phyloP scores from a whole-genome alignment of 441 rosid genomes.

The Adansonia gregorii region DNA sequence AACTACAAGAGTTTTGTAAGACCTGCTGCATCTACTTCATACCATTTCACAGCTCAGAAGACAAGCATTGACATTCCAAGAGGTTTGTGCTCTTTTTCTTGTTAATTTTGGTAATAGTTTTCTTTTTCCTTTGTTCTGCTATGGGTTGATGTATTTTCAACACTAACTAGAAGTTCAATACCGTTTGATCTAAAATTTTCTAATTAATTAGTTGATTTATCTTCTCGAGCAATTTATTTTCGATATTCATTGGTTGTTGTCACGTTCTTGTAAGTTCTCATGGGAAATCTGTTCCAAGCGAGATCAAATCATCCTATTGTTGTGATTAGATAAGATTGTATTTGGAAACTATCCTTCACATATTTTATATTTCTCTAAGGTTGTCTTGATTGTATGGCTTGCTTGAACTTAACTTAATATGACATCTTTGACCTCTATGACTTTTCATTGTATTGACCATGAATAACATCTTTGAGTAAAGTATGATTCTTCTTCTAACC shows the following conservation, averaged over 20 bases:
- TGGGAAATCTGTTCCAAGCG: slow-evolving; percentile 13
- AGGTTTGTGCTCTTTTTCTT: slow-evolving; percentile 46
- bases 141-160: slow-evolving; percentile 2
- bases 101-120: background rate
- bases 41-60: slow-evolving; percentile 38
- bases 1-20: slow-evolving; percentile 46
- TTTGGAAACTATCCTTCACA: background rate
- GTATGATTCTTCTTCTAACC: slow-evolving; percentile 25
- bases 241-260: background rate
- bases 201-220: slow-evolving; percentile 5
- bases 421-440: background rate
- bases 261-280: slow-evolving; percentile 2
- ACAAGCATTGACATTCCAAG: slow-evolving; percentile 34
- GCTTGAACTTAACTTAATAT: background rate
- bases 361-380: background rate
- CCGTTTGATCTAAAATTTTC: background rate
- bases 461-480: slow-evolving; percentile 10
- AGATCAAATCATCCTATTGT: background rate
- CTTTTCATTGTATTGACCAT: slow-evolving; percentile 23
- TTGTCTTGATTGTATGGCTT: slow-evolving; percentile 3
- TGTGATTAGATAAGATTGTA: background rate
- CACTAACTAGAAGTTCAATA: background rate
- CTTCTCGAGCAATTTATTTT: slow-evolving; percentile 9
- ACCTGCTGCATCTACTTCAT: slow-evolving; percentile 39
- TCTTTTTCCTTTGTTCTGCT: background rate